phyloP scores from a whole-genome alignment of 352 stramenopile genomes.

The Pythium catenulatum region DNA sequence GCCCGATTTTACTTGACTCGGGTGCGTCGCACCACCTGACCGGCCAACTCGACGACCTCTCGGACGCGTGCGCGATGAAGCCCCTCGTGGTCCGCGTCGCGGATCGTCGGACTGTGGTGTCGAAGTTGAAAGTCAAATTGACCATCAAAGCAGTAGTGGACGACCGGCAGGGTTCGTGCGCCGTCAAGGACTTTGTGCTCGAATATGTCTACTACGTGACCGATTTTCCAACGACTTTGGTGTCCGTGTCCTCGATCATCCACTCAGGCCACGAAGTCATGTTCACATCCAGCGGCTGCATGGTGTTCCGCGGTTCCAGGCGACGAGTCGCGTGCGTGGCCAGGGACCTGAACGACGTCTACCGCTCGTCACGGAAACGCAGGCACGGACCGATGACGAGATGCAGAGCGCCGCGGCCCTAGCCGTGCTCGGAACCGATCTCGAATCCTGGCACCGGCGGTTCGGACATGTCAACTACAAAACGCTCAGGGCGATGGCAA shows the following conservation, averaged over 20 bases:
- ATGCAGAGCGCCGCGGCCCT: neutral
- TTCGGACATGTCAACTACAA: neutral
- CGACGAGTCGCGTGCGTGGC: neutral
- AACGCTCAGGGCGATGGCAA: neutral
- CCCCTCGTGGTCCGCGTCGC: neutral
- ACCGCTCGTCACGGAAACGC: neutral
- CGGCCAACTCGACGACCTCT: neutral
- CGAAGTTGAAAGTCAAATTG: too few species aligned
- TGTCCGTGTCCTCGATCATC: neutral
- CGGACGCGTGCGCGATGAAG: neutral
- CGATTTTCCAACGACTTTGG: neutral
- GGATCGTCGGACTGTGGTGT: neutral
- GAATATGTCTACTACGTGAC: conserved; percentile 30
- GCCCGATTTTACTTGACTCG: conserved; percentile 11
- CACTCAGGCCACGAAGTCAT: neutral
- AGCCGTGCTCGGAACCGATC: neutral
- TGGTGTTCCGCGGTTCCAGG: neutral
- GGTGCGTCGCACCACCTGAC: conserved; percentile 36
- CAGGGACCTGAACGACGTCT: neutral
- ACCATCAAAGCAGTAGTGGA: neutral
- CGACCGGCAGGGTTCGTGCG: neutral
- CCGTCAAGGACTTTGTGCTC: neutral
- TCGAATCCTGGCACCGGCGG: conserved; percentile 1
- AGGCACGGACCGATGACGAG: neutral
- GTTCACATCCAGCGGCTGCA: neutral